A percentile compares a stretch with the other conserved stretches of the same genome.
Conservation (phyloP, 441 rosid species). For the Aquilaria agallochum region DNA sequence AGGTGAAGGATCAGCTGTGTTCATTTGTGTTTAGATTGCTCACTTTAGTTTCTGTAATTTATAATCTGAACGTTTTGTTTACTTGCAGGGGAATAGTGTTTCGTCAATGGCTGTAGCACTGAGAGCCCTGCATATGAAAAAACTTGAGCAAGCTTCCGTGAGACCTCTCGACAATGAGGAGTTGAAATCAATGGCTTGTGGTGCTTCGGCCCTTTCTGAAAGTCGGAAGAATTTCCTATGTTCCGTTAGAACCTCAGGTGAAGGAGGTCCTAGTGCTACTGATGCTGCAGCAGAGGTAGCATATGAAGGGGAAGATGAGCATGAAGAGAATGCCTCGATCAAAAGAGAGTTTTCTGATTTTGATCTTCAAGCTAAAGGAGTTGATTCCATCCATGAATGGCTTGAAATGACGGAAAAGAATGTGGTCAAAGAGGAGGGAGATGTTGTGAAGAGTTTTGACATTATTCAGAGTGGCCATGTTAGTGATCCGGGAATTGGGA, state of each 20-base stretch:
- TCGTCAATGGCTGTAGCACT: constrained; percentile 23
- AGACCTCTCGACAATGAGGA: constrained; percentile 49
- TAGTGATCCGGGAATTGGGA: constrained; percentile 82
- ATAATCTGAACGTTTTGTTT: constrained; percentile 11
- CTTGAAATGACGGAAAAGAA: constrained; percentile 23
- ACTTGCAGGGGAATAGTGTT: constrained; percentile 34
- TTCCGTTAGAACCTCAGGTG: constrained; percentile 26
- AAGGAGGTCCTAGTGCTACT: constrained; percentile 24
- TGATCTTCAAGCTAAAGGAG: constrained; percentile 39
- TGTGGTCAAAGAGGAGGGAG: constrained; percentile 17
- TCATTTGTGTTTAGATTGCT: constrained; percentile 4
- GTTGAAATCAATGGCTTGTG: constrained; percentile 30
- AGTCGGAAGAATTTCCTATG: constrained; percentile 16
- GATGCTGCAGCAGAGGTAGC: constrained; percentile 43
- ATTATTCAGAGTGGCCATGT: constrained; percentile 55
- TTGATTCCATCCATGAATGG: constrained; percentile 25
- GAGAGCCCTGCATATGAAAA: constrained; percentile 40
- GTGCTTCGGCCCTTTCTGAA: constrained; percentile 23
- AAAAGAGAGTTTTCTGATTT: constrained; percentile 51
- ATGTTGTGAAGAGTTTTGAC: constrained; percentile 20
- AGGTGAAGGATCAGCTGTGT: constrained; percentile 33
- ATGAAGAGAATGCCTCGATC: constrained; percentile 47
- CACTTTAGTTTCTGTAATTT: not conserved
- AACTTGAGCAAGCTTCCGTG: constrained; percentile 43
- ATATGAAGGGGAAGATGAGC: constrained; percentile 81